Conservation (phyloP, 1,284 basidiomycete species). For the Coriolopsis trogii region DNA sequence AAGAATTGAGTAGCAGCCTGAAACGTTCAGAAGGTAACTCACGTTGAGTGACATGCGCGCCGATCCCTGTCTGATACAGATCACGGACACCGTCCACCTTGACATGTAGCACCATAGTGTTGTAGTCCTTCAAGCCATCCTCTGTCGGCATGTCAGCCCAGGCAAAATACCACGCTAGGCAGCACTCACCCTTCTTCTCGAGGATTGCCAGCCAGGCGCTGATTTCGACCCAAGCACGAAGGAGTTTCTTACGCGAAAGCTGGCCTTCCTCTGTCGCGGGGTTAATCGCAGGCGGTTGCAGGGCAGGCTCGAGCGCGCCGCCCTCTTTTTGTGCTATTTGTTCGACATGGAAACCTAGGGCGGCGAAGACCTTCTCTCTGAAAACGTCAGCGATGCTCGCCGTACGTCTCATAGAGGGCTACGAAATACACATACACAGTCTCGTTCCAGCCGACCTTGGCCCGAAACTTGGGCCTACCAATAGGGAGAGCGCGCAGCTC, state of each 20-base stretch:
- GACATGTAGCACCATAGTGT: slow-evolving; percentile 35
- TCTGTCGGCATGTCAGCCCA: slow-evolving; percentile 24
- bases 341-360: slow-evolving; percentile 55
- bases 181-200: slow-evolving; percentile 39
- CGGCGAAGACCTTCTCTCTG: slow-evolving; percentile 58
- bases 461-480: slow-evolving; percentile 54
- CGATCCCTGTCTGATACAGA: slow-evolving; percentile 68
- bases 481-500: slow-evolving; percentile 62
- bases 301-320: slow-evolving; percentile 36
- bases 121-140: slow-evolving; percentile 24
- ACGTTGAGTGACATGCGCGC: slow-evolving; percentile 79
- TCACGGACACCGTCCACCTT: slow-evolving; percentile 64
- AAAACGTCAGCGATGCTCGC: slow-evolving; percentile 15
- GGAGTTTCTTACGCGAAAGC: slow-evolving; percentile 57
- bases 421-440: slow-evolving; percentile 49
- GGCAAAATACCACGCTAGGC: background rate
- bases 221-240: slow-evolving; percentile 78
- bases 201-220: slow-evolving; percentile 67
- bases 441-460: slow-evolving; percentile 67
- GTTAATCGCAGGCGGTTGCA: slow-evolving; percentile 61
- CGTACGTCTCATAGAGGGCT: background rate
- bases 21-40: slow-evolving; percentile 38
- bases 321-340: slow-evolving; percentile 2
- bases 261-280: slow-evolving; percentile 46
- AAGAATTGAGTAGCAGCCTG: slow-evolving; percentile 1